Evolutionary conservation across 108 stramenopile genomes (phyloP).

Genomic region (Aurantiochytrium sp.): DNA sequence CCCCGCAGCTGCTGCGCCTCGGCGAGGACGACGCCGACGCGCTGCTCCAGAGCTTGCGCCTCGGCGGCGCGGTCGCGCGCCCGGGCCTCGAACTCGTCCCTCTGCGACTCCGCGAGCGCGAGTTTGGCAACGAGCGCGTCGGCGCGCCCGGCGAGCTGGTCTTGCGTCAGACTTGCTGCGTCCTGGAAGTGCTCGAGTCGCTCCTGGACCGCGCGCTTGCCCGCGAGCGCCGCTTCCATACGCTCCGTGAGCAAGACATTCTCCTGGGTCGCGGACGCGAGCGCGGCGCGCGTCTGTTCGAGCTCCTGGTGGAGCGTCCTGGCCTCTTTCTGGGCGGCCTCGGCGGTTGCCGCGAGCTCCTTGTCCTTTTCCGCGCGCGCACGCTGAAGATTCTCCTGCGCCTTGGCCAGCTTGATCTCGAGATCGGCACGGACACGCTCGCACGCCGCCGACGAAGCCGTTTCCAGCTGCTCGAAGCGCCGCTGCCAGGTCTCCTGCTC

Average conservation of each 20-base stretch:
- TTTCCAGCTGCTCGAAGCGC: background rate
- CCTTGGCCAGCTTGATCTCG: background rate
- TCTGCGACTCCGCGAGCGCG: background rate
- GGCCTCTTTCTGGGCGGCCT: background rate
- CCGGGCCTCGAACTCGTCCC: background rate
- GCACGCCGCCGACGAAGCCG: background rate
- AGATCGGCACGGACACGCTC: background rate
- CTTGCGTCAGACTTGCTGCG: background rate
- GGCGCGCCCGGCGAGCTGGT: background rate
- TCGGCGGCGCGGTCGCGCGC: background rate
- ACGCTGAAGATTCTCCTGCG: background rate
- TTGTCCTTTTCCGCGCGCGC: background rate
- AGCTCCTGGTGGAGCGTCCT: background rate
- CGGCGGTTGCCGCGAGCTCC: background rate
- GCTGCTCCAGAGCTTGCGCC: background rate
- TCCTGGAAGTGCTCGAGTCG: background rate
- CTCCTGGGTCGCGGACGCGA: background rate
- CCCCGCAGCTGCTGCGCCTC: background rate
- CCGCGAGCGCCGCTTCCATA: background rate
- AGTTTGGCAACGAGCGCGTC: background rate
- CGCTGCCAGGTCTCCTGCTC: background rate
- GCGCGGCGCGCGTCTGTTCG: background rate
- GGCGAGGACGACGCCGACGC: background rate
- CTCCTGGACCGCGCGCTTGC: background rate
- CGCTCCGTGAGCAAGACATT: background rate